Base-by-base conservation (phyloP, 495 filamentous ascomycete species). In the Neurospora africana region DNA sequence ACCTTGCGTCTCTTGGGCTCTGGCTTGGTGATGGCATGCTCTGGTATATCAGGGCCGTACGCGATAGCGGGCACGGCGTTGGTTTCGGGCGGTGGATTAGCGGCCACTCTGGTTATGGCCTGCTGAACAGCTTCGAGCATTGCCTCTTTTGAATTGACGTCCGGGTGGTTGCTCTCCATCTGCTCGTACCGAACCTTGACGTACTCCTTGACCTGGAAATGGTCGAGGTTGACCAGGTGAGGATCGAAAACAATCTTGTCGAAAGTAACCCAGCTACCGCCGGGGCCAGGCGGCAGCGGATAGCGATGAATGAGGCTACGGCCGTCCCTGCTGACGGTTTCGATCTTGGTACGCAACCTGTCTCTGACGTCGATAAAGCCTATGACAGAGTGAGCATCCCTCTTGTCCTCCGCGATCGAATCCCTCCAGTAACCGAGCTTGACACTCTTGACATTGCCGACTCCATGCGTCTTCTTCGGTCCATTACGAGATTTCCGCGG, bases 201-300 rank as follows among this genome's bases (percentile, higher is more conserved):
- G 68, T 85, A 88, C 71, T 87, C 86, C 71, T 88, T 88, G 70
- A 88, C 75, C 11, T 84, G 80, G 21, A 83, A 78, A 47, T 86
- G 81, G 36, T 83, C 83, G 9, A 84, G 80, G 10, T 80, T 78
- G 35, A 83, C 74, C 7, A 88, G 82, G 68, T 85, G 85, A 13
- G 78, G 68, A 1, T 84, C 81, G 71, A 87, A 88, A 35, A 84
- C 83, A 19, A 87, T 80, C 69, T 84, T 78, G 65, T 86, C 82
- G 40, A 87, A 87, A 0, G 85, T 87, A 27, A 86, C 84, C 86
- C 86, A 87, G 73, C 84, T 86, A 61, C 85, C 86, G 30, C 86
- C 86, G 17, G 85, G 84, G 10, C 85, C 85, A 8, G 82, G 81
- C 2, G 85, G 85, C 65, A 86, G 75, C 33, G 83, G 84, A 43